Evolutionary conservation across 257 asterid genomes (phyloP).

Genomic region (Solanum acaule): DNA sequence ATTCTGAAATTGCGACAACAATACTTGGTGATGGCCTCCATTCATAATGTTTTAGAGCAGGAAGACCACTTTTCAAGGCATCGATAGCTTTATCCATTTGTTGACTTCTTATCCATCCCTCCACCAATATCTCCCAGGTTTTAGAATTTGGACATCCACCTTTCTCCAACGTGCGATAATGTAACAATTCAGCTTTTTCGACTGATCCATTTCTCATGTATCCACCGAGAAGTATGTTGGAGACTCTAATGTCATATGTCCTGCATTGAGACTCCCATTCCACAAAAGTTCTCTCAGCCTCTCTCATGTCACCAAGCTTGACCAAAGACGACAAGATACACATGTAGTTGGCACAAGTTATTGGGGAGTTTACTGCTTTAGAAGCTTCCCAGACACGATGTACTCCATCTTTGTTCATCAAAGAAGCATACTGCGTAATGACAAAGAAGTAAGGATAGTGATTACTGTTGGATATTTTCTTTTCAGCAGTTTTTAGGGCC

Average conservation of each 20-base stretch:
- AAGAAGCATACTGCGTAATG: constrained; percentile 21
- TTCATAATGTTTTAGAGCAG: constrained; percentile 8
- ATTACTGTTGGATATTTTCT: constrained; percentile 12
- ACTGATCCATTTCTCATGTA: constrained; percentile 20
- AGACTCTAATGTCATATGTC: constrained; percentile 26
- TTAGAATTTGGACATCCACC: constrained; percentile 35
- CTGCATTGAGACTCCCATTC: constrained; percentile 28
- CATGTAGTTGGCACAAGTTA: constrained; percentile 29
- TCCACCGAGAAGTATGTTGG: constrained; percentile 33
- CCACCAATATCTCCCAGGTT: constrained; percentile 35
- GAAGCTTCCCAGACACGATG: constrained; percentile 22
- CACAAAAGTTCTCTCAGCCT: constrained; percentile 12
- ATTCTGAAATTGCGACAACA: constrained; percentile 11
- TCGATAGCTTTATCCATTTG: constrained; percentile 16
- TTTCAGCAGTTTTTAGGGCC: constrained; percentile 25
- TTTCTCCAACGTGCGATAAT: constrained; percentile 10
- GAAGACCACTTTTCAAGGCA: constrained; percentile 12
- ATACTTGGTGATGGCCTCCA: constrained; percentile 24
- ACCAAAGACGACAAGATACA: constrained; percentile 27
- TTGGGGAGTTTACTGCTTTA: constrained; percentile 10
- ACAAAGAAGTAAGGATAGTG: constrained; percentile 27
- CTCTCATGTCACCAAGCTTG: constrained; percentile 22
- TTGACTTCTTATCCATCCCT: constrained; percentile 19
- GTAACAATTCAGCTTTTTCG: constrained; percentile 20
- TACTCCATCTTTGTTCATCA: constrained; percentile 23